Conservation (phyloP, 2,329 filamentous ascomycete genomes). For the Dendrostoma leiphaemia region DNA sequence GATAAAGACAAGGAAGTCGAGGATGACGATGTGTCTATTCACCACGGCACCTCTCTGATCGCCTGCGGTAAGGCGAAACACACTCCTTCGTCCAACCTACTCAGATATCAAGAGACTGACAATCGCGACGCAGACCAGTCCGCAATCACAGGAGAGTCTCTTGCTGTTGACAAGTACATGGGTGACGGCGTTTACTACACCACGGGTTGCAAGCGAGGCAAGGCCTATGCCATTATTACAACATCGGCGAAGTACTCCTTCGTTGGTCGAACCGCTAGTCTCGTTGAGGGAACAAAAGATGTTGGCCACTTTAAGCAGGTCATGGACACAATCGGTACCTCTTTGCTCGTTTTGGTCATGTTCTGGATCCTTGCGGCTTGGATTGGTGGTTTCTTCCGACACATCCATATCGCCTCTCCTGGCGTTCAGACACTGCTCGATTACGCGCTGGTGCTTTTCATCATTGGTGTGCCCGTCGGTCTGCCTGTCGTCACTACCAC, state of each 20-base stretch:
- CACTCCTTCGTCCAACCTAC: background rate
- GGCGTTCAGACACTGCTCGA: conserved; percentile 63
- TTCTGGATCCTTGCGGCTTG: conserved; percentile 73
- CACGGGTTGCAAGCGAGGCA: conserved; percentile 78
- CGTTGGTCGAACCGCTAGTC: conserved; percentile 71
- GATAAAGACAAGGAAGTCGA: conserved; percentile 4
- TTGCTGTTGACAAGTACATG: conserved; percentile 78
- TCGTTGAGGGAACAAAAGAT: conserved; percentile 74
- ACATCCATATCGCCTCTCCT: conserved; percentile 62
- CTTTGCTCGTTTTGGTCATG: conserved; percentile 72
- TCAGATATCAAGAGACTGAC: background rate
- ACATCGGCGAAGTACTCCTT: conserved; percentile 70
- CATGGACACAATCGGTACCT: conserved; percentile 78
- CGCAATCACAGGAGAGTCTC: conserved; percentile 26
- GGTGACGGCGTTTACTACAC: conserved; percentile 75
- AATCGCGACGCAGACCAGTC: background rate
- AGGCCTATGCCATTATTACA: conserved; percentile 67
- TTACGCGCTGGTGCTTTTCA: conserved; percentile 69
- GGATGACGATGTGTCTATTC: conserved; percentile 15
- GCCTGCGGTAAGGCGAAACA: conserved; percentile 13
- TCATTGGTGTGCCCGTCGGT: conserved; percentile 78
- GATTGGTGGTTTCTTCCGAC: conserved; percentile 78
- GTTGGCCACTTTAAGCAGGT: conserved; percentile 76
- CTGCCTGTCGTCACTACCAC: conserved; percentile 78
- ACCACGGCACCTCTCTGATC: conserved; percentile 14